Evolutionary conservation across 257 asterid species (phyloP), one percentile per base, ranked within the genome.

Genomic region (Solanum clarkiae): DNA sequence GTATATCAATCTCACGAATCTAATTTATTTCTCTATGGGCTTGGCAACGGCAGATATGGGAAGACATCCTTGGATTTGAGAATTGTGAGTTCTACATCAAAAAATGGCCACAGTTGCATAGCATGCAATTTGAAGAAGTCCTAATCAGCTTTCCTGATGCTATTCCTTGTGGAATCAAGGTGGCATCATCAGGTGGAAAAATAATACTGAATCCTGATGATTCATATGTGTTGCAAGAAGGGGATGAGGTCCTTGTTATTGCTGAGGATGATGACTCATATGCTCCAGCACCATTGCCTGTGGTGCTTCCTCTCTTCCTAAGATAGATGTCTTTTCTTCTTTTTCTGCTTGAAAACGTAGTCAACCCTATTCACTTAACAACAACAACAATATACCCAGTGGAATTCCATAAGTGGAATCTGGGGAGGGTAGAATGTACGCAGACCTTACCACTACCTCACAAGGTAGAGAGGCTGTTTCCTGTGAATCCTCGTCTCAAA

Each of bases 251-350:
- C 89, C 94, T 95, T 85, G 98, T 95, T 89, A 93, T 95, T 88
- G 98, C 98, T 42, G 98, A 95, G 93, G 98, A 95, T 82, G 98
- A 95, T 79, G 98, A 95, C 89, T 91, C 94, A 12, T 95, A 95
- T 88, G 90, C 96, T 80, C 97, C 98, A 63, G 87, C 95, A 66
- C 88, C 91, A 49, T 90, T 92, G 86, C 98, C 97, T 85, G 89
- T 53, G 98, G 98, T 95, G 91, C 88, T 90, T 87, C 87, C 88
- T 90, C 91, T 86, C 86, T 85, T 95, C 86, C 84, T 85, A 49
- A 66, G 55, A 86, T 29, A 81, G 22, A 12, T 60, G 60, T 9
- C 20, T 49, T 49, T 47, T 26, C 44, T 79, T 79, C 49, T 79
- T 79, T 53, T 49, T 51, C 47, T 79, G 49, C 65, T 79, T 79